Conservation (phyloP, 768 basidiomycete genomes). For the Suillus discolor region DNA sequence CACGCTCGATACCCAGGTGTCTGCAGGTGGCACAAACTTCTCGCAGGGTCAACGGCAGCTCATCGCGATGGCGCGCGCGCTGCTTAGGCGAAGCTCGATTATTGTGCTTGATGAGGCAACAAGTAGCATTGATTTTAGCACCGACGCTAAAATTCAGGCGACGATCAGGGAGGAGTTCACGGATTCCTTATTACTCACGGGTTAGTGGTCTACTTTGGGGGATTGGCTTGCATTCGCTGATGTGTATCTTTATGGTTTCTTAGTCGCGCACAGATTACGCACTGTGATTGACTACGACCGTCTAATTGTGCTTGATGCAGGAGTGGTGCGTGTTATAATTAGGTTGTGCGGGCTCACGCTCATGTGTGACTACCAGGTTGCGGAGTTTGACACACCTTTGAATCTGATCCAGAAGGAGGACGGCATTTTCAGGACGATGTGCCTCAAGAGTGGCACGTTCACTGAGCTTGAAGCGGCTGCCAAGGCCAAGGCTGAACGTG, state of each 20-base stretch:
- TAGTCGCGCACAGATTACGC: slow-evolving; percentile 69
- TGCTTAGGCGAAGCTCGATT: slow-evolving; percentile 70
- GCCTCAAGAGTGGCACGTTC: slow-evolving; percentile 69
- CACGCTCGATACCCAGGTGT: slow-evolving; percentile 76
- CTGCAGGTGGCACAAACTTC: slow-evolving; percentile 87
- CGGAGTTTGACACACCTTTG: slow-evolving; percentile 73
- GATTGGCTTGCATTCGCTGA: slow-evolving; percentile 2
- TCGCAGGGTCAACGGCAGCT: slow-evolving; percentile 91
- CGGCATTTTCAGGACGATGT: slow-evolving; percentile 72
- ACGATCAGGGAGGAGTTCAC: slow-evolving; percentile 88
- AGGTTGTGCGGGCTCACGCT: slow-evolving; percentile 22
- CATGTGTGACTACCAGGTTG: slow-evolving; percentile 34
- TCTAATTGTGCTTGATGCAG: slow-evolving; percentile 69
- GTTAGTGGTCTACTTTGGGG: slow-evolving; percentile 38
- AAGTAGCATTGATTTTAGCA: slow-evolving; percentile 84
- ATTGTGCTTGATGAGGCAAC: slow-evolving; percentile 85
- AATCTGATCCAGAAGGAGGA: slow-evolving; percentile 63
- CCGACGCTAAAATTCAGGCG: slow-evolving; percentile 88
- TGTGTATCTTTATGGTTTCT: neutral
- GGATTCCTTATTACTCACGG: slow-evolving; percentile 70
- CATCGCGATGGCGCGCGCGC: slow-evolving; percentile 83
- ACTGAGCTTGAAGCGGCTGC: slow-evolving; percentile 61
- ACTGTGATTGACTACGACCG: slow-evolving; percentile 84
- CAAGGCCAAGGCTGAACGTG: slow-evolving; percentile 38
- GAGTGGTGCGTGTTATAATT: slow-evolving; percentile 25